Evolutionary conservation across 75 land plant species (phyloP).

Genomic region (Pinus albicaulis): DNA sequence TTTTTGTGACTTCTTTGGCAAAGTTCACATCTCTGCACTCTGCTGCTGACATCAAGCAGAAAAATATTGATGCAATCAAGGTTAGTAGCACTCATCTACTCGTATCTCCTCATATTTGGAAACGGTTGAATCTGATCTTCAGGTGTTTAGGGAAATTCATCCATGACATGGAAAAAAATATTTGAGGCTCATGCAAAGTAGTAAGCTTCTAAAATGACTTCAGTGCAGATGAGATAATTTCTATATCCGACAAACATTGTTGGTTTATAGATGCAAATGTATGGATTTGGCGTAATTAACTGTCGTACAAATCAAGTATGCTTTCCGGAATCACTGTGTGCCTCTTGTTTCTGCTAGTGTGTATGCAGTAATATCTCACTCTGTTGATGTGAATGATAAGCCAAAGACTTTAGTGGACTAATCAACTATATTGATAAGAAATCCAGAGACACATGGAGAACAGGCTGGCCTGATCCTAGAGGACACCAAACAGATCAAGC

Average conservation of each 20-base stretch:
- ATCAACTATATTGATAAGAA: too few species aligned
- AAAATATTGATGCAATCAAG: slow-evolving; percentile 99
- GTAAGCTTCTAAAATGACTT: neutral
- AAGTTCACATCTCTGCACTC: slow-evolving; percentile 99
- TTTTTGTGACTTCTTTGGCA: slow-evolving; percentile 96
- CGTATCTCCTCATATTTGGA: neutral
- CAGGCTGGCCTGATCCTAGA: too few species aligned
- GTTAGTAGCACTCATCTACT: slow-evolving; percentile 34
- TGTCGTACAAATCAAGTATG: neutral
- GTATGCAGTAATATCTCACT: neutral
- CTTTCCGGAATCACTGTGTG: neutral
- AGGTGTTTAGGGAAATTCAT: neutral
- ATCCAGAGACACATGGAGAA: too few species aligned
- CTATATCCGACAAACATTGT: neutral
- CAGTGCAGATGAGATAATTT: neutral
- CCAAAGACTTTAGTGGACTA: too few species aligned
- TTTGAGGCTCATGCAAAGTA: neutral
- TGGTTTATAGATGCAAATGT: neutral
- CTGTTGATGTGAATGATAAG: too few species aligned
- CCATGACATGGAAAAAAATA: neutral
- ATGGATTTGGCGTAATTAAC: neutral
- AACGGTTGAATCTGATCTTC: neutral
- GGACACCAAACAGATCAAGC: too few species aligned
- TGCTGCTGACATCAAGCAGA: slow-evolving; percentile 99
- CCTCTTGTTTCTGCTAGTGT: neutral